Evolutionary conservation across 768 basidiomycete genomes (phyloP).

Genomic region (Grammothele lineata): DNA sequence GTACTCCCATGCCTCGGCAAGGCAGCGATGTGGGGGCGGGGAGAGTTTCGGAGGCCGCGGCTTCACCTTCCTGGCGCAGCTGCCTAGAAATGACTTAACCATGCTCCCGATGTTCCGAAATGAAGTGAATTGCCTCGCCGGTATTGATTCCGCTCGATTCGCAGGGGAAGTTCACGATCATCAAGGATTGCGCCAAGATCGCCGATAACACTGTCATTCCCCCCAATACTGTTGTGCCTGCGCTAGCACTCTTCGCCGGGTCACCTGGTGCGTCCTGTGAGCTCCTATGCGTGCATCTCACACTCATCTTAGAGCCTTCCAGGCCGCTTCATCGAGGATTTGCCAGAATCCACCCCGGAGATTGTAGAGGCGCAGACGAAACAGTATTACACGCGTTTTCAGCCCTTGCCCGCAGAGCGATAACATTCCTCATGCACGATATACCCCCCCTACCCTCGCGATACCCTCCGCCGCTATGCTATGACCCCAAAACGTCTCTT

Average conservation of each 20-base stretch:
- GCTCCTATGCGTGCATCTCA: too few species aligned
- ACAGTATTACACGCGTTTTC: constrained; percentile 77
- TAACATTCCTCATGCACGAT: neutral
- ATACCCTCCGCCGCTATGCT: neutral
- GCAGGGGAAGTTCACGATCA: constrained; percentile 96
- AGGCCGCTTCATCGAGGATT: constrained; percentile 81
- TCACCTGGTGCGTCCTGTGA: constrained; percentile 70
- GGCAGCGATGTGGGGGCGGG: too few species aligned
- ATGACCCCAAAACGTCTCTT: too few species aligned
- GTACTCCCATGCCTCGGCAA: too few species aligned
- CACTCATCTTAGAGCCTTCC: neutral
- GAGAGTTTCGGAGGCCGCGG: too few species aligned
- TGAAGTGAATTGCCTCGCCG: too few species aligned
- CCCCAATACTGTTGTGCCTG: constrained; percentile 89
- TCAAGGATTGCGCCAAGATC: constrained; percentile 91
- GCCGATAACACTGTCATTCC: constrained; percentile 88
- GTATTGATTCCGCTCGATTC: neutral
- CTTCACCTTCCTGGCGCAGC: too few species aligned
- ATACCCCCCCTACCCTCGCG: constrained; percentile 6
- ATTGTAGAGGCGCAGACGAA: constrained; percentile 84
- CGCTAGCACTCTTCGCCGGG: constrained; percentile 79
- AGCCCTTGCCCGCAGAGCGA: constrained; percentile 17
- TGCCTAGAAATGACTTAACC: too few species aligned
- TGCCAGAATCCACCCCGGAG: constrained; percentile 94
- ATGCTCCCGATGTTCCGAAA: too few species aligned